Percentiles rank a stretch among this genome's conserved stretches.
Conservation (phyloP, 2,329 filamentous ascomycete species). For the Monosporascus sp. region DNA sequence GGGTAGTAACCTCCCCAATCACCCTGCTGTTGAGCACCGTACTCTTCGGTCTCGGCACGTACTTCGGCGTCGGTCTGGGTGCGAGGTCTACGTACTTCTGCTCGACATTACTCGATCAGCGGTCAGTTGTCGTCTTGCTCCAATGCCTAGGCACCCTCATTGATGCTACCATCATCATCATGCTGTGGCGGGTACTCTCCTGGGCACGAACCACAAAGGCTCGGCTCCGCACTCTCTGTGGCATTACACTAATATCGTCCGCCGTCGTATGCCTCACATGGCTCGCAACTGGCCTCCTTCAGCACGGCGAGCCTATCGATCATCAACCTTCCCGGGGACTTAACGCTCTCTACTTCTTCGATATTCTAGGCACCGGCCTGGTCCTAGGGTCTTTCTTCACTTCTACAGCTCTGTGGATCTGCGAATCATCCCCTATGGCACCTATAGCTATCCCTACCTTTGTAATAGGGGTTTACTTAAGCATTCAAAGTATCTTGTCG, state of each 20-base stretch:
- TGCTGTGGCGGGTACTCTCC: constrained; percentile 45
- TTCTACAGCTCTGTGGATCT: constrained; percentile 40
- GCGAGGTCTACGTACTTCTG: constrained; percentile 47
- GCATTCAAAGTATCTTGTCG: constrained; percentile 29
- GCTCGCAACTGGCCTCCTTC: constrained; percentile 26
- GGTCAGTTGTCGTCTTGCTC: constrained; percentile 29
- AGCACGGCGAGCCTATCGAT: constrained; percentile 15
- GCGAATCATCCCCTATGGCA: constrained; percentile 39
- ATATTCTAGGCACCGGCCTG: constrained; percentile 43
- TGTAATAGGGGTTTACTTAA: constrained; percentile 32
- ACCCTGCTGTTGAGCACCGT: constrained; percentile 30
- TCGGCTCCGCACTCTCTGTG: constrained; percentile 40
- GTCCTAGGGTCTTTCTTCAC: constrained; percentile 38
- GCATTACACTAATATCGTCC: constrained; percentile 36
- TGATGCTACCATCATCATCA: constrained; percentile 41
- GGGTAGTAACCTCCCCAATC: constrained; percentile 38
- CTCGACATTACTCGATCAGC: constrained; percentile 36
- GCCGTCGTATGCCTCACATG: constrained; percentile 33
- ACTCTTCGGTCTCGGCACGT: constrained; percentile 39
- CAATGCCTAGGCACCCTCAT: constrained; percentile 41
- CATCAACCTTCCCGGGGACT: constrained; percentile 28
- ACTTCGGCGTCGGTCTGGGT: constrained; percentile 31
- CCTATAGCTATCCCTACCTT: constrained; percentile 39
- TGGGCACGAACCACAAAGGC: constrained; percentile 44
- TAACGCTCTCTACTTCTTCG: constrained; percentile 41